Conservation (phyloP, 768 basidiomycete genomes). For the Kwoniella heveanensis region DNA sequence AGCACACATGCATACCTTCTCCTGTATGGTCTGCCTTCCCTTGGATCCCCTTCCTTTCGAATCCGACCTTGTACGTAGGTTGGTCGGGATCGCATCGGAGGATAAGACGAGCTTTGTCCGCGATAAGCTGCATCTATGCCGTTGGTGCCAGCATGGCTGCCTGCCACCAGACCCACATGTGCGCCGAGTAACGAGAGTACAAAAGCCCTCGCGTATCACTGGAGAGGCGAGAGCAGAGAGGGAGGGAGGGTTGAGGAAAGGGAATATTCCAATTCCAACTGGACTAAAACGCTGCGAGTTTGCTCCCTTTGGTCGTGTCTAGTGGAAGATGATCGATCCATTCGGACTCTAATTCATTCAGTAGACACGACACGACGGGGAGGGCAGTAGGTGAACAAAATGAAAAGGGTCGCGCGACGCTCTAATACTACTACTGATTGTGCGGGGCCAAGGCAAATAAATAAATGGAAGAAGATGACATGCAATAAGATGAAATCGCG, state of each 20-base stretch:
- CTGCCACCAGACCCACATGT: too few species aligned
- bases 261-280: neutral
- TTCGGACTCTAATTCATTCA: neutral
- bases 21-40: too few species aligned
- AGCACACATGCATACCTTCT: too few species aligned
- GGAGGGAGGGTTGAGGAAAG: neutral
- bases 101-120: neutral
- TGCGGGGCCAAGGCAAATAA: too few species aligned
- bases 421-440: too few species aligned
- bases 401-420: too few species aligned
- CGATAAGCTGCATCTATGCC: constrained; percentile 1
- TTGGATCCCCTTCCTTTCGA: neutral
- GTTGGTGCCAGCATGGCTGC: constrained; percentile 1
- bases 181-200: too few species aligned
- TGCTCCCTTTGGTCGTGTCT: neutral
- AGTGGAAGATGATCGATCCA: neutral
- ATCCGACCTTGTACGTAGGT: neutral
- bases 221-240: neutral
- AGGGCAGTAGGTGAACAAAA: too few species aligned
- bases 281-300: neutral
- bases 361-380: too few species aligned
- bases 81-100: neutral
- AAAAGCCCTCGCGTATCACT: too few species aligned
- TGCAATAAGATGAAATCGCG: too few species aligned
- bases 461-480: too few species aligned